A percentile compares a stretch with the other conserved stretches of the same genome.
phyloP scores from a whole-genome alignment of 371 early-diverging fungal genomes.

The Mortierella sp. region DNA sequence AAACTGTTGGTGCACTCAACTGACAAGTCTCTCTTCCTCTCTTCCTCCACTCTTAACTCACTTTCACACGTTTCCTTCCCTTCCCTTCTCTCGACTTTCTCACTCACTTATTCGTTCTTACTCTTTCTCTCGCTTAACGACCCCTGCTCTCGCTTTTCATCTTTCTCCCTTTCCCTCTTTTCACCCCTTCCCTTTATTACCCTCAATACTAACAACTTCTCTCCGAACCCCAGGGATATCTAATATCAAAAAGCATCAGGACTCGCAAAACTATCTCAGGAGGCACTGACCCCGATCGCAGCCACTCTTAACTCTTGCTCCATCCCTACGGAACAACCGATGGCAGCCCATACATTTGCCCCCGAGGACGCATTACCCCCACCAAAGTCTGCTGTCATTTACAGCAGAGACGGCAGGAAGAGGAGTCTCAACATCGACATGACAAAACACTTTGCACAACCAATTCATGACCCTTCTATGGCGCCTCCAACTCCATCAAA shows the following conservation, averaged over 20 bases:
- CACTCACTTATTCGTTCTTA: not conserved
- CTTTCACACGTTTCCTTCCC: constrained; percentile 9
- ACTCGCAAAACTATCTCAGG: constrained; percentile 1
- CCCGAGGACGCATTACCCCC: constrained; percentile 55
- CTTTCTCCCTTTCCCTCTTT: constrained; percentile 4
- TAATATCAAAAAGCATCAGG: not conserved
- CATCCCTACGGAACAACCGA: constrained; percentile 4
- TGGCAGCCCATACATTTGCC: constrained; percentile 57
- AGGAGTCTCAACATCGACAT: constrained; percentile 60
- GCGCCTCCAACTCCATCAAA: constrained; percentile 16
- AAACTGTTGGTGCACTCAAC: not conserved
- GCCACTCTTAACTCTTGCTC: not conserved
- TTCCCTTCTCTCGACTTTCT: not conserved
- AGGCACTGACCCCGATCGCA: constrained; percentile 12
- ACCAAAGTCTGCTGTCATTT: constrained; percentile 61
- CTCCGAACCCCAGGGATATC: not conserved
- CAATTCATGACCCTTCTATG: constrained; percentile 33
- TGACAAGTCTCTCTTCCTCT: not conserved
- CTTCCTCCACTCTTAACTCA: not conserved
- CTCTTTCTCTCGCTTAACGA: not conserved
- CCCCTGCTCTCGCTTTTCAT: not conserved
- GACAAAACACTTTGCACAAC: constrained; percentile 42
- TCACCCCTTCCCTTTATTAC: not conserved
- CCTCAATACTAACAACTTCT: not conserved
- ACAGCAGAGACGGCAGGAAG: constrained; percentile 61